Evolutionary conservation across 1,284 basidiomycete genomes (phyloP).

Genomic region (Boletus albobrunnescens): DNA sequence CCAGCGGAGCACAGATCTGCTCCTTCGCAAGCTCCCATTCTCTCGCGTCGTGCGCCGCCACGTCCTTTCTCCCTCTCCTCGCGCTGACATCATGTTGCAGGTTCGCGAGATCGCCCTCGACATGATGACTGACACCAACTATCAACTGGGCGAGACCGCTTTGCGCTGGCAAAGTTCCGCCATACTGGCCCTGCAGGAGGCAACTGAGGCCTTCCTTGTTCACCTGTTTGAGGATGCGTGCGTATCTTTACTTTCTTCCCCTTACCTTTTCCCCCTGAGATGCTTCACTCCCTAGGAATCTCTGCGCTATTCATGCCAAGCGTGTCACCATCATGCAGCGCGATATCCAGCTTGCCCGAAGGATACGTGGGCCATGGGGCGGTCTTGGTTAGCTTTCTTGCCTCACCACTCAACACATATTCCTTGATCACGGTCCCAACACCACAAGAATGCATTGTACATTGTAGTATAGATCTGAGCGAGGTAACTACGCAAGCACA

Average conservation of each 20-base stretch:
- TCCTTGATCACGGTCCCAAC: neutral
- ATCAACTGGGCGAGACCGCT: conserved; percentile 52
- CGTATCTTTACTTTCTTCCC: conserved; percentile 37
- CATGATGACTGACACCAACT: conserved; percentile 74
- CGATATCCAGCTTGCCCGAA: conserved; percentile 93
- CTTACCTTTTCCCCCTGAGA: conserved; percentile 3
- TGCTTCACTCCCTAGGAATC: conserved; percentile 52
- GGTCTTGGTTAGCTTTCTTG: conserved; percentile 39
- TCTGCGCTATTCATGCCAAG: conserved; percentile 97
- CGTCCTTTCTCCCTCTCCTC: neutral
- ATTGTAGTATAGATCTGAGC: conserved; percentile 25
- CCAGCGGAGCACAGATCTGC: conserved; percentile 87
- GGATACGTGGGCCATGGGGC: conserved; percentile 86
- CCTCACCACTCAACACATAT: neutral
- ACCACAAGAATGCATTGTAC: conserved; percentile 26
- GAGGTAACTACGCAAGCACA: conserved; percentile 6
- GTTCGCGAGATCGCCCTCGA: conserved; percentile 89
- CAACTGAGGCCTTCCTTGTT: conserved; percentile 90
- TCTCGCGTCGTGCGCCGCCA: conserved; percentile 73
- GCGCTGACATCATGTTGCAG: conserved; percentile 40
- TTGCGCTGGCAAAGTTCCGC: conserved; percentile 92
- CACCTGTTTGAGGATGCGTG: conserved; percentile 96
- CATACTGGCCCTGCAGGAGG: conserved; percentile 88
- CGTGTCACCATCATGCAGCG: conserved; percentile 98
- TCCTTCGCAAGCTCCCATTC: conserved; percentile 87